Conservation (phyloP, 148 eudicot species). For the Nyssa sinensis region DNA sequence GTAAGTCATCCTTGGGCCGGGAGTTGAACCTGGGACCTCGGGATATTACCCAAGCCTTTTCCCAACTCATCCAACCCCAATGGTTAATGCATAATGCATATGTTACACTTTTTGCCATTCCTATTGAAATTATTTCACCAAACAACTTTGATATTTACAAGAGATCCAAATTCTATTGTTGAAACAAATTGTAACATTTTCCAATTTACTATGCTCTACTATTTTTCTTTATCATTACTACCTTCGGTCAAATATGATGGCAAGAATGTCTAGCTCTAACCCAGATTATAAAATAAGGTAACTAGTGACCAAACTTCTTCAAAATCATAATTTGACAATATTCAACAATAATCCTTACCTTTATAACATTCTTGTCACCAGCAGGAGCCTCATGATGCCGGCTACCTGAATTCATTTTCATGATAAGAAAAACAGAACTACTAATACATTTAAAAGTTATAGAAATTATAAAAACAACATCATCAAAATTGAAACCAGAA, state of each 20-base stretch:
- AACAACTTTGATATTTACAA: too few relatives aligned
- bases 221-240: neutral
- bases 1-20: too few relatives aligned
- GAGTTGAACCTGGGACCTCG: too few relatives aligned
- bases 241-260: neutral
- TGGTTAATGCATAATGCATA: too few relatives aligned
- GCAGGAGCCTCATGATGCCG: constrained; percentile 28
- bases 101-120: neutral
- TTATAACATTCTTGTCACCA: constrained; percentile 35
- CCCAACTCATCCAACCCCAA: too few relatives aligned
- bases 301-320: neutral
- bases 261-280: too few relatives aligned
- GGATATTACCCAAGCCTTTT: too few relatives aligned
- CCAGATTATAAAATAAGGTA: neutral
- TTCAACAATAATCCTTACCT: constrained; percentile 45
- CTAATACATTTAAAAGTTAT: neutral
- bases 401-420: constrained; percentile 49
- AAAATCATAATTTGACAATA: neutral
- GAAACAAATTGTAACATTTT: neutral
- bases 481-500: neutral
- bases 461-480: neutral
- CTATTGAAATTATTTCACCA: neutral
- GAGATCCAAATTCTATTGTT: too few relatives aligned
- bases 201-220: neutral
- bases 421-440: constrained; percentile 23